These are phyloP conservation scores for Aspergillus udagawae DNA, from an alignment of 2,329 filamentous ascomycete genomes.

Conservation along the genomic window DNA sequence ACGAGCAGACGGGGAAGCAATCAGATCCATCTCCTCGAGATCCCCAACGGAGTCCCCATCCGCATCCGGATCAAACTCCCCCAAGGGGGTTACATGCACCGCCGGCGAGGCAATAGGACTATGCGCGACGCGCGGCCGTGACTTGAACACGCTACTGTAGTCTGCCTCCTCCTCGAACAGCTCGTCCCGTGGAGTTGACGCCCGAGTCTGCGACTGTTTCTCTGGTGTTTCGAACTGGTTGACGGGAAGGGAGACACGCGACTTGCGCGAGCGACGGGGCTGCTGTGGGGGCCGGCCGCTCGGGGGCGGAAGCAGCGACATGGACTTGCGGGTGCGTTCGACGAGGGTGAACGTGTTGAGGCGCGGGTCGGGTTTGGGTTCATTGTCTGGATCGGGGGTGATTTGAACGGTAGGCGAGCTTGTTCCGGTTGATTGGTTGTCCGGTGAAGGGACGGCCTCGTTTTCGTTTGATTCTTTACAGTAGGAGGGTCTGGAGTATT, in stretches of 20 bases:
- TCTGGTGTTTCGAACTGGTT: conserved; percentile 56
- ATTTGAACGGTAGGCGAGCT: conserved; percentile 3
- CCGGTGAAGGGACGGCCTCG: neutral
- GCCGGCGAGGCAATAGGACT: conserved; percentile 58
- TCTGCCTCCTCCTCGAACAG: conserved; percentile 69
- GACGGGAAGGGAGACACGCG: conserved; percentile 45
- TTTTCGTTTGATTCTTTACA: neutral
- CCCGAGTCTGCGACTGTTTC: conserved; percentile 28
- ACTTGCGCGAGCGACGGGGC: conserved; percentile 17
- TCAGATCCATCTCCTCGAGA: conserved; percentile 12
- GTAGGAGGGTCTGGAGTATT: neutral
- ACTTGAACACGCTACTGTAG: conserved; percentile 79
- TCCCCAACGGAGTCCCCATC: conserved; percentile 19
- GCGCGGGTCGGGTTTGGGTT: conserved; percentile 2
- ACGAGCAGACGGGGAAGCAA: conserved; percentile 21
- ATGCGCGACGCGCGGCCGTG: conserved; percentile 71
- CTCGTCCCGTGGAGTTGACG: conserved; percentile 59
- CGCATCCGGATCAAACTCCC: conserved; percentile 20
- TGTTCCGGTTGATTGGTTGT: neutral
- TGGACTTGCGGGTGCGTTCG: conserved; percentile 77
- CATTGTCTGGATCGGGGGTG: conserved; percentile 1
- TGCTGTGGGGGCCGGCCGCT: conserved; percentile 17
- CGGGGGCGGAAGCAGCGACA: conserved; percentile 57
- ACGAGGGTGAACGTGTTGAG: conserved; percentile 50
- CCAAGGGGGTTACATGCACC: conserved; percentile 31